Evolutionary conservation across 202 grass and related monocot species (phyloP).

Genomic region (Tripidium arundinaceum): DNA sequence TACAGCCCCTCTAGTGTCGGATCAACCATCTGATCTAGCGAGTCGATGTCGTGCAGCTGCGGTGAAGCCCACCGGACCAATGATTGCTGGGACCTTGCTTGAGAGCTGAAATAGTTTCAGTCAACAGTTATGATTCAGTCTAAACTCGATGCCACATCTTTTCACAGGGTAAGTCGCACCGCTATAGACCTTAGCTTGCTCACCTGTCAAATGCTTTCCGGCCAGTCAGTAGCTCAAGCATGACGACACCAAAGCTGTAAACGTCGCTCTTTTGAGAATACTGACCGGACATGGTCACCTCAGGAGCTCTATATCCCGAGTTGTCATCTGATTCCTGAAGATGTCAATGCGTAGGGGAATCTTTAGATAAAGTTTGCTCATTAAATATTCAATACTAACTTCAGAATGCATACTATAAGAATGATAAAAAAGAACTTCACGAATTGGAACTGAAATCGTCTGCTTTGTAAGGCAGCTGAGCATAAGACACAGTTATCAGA

Average conservation of each 20-base stretch:
- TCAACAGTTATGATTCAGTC: background rate
- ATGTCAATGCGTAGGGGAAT: constrained; percentile 5
- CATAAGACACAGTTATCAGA: background rate
- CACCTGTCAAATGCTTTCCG: constrained; percentile 87
- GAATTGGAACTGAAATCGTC: background rate
- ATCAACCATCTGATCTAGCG: constrained; percentile 69
- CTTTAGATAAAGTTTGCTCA: background rate
- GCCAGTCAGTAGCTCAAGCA: constrained; percentile 88
- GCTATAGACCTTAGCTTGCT: background rate
- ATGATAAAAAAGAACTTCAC: background rate
- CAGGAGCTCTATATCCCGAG: constrained; percentile 63
- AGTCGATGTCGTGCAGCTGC: constrained; percentile 80
- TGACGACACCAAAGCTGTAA: constrained; percentile 91
- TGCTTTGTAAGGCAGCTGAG: background rate
- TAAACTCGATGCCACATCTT: background rate
- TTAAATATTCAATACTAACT: background rate
- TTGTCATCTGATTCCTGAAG: constrained; percentile 63
- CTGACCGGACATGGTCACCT: constrained; percentile 63
- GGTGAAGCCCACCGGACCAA: constrained; percentile 69
- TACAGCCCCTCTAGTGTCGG: constrained; percentile 61
- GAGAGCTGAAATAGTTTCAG: constrained; percentile 50
- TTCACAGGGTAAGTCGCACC: background rate
- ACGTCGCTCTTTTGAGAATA: constrained; percentile 77
- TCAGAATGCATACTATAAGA: background rate
- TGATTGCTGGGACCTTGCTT: constrained; percentile 54